phyloP scores from a whole-genome alignment of 495 filamentous ascomycete species.

The Parathielavia hyrcaniae region DNA sequence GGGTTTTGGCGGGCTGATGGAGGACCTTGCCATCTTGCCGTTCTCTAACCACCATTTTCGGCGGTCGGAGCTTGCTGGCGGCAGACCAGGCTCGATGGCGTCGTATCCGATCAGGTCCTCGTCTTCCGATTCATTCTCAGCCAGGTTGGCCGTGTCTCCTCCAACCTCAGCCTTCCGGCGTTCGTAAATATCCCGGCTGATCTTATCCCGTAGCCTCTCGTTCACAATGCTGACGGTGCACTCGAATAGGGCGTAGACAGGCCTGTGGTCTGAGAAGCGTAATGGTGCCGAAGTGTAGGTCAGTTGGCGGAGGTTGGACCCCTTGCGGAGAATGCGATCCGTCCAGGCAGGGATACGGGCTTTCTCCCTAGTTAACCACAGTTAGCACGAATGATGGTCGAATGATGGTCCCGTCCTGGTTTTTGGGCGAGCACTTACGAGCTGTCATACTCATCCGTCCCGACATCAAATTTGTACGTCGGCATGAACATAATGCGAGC shows the following conservation, averaged over 20 bases:
- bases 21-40: conserved; percentile 69
- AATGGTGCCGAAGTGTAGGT: conserved; percentile 73
- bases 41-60: conserved; percentile 95
- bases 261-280: conserved; percentile 86
- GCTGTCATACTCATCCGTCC: conserved; percentile 80
- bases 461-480: conserved; percentile 93
- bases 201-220: conserved; percentile 59
- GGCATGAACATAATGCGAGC: conserved; percentile 76
- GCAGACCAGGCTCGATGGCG: conserved; percentile 70
- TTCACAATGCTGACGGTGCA: conserved; percentile 75
- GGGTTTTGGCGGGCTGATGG: conserved; percentile 55
- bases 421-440: conserved; percentile 53
- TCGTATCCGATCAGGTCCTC: conserved; percentile 70
- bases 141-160: conserved; percentile 39
- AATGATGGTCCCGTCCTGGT: neutral
- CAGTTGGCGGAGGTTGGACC: conserved; percentile 71
- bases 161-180: conserved; percentile 56
- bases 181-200: conserved; percentile 66
- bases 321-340: conserved; percentile 84
- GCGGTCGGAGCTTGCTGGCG: conserved; percentile 82
- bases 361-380: conserved; percentile 64
- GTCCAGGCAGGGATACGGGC: conserved; percentile 94
- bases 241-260: conserved; percentile 82
- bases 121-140: conserved; percentile 57
- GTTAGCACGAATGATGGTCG: conserved; percentile 12